These are phyloP conservation scores for Aspergillus melleus DNA, from an alignment of 2,329 filamentous ascomycete species.

Conservation along the genomic window DNA sequence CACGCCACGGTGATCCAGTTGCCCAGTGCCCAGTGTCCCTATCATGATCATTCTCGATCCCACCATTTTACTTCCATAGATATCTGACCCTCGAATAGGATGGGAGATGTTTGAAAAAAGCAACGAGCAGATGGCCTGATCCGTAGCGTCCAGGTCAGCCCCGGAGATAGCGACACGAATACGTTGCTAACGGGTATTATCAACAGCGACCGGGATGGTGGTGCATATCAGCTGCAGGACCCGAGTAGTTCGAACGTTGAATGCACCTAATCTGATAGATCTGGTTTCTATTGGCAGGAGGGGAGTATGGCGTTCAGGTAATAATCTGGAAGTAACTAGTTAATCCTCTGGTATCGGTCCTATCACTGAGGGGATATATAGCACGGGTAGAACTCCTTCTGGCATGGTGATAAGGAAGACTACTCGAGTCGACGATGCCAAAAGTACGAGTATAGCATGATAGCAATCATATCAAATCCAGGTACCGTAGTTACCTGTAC, in stretches of 20 bases:
- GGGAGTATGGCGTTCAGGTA: background rate
- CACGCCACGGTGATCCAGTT: constrained; percentile 18
- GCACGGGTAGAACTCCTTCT: background rate
- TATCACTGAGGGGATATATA: background rate
- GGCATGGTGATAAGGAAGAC: background rate
- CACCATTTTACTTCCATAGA: background rate
- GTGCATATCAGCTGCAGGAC: constrained; percentile 32
- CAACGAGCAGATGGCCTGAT: constrained; percentile 5
- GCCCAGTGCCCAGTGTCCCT: no score
- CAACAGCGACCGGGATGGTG: constrained; percentile 16
- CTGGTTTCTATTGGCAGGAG: constrained; percentile 12
- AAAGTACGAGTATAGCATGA: no score
- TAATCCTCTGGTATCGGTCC: background rate
- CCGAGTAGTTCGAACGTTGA: constrained; percentile 15
- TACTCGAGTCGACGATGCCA: no score
- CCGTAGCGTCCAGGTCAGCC: background rate
- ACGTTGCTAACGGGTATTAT: constrained; percentile 30
- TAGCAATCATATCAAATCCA: no score
- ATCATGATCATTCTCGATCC: background rate
- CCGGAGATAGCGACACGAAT: constrained; percentile 20
- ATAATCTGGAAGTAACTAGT: background rate
- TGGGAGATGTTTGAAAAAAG: background rate
- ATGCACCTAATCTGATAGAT: constrained; percentile 15
- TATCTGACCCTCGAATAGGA: background rate
- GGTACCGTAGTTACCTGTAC: constrained; percentile 1